Base-by-base conservation (phyloP, 148 eudicot species). In the Vaccinium macrocarpon region DNA sequence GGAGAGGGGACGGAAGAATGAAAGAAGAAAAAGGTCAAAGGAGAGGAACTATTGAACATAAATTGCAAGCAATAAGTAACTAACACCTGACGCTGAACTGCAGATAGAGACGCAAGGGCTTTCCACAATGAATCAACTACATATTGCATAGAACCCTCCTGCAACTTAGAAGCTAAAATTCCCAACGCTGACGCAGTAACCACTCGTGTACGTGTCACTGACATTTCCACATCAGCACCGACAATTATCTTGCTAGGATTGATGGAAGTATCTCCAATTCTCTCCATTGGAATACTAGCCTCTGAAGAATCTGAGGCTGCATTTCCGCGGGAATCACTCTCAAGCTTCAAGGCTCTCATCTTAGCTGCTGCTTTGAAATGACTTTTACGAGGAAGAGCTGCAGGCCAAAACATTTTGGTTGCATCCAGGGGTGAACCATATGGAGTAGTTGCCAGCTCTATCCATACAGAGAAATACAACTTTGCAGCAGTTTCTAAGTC, bases 371-470 rank as follows among this genome's bases (percentile, higher is more conserved):
- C 93, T 88, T 88, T 94, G 83, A 88, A 82, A 84, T 94, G 93
- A 78, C 96, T 94, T 87, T 97, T 95, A 83, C 96, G 96, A 76
- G 98, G 93, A 82, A 95, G 90, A 29, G 94, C 88, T 55, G 91
- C 91, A 78, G 99, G 98, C 98, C 98, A 97, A 85, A 93, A 97
- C 98, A 97, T 95, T 91, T 97, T 95, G 74, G 92, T 84, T 64
- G 91, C 85, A 84, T 97, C 98, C 85, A 97, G 82, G 55, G 91
- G 86, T 50, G 99, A 95, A 78, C 99, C 99, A 90, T 93, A 95
- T 81, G 99, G 95, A 80, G 98, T 94, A 73, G 93, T 89, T 76
- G 95, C 94, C 76, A 97, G 90, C 81, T 95, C 98, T 55, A 97
- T 78, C 99, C 99, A 97, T n/a, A 94, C 94, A 68, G 91, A 88